Conservation (phyloP, 2,329 filamentous ascomycete species). For the Botrytis medusae region DNA sequence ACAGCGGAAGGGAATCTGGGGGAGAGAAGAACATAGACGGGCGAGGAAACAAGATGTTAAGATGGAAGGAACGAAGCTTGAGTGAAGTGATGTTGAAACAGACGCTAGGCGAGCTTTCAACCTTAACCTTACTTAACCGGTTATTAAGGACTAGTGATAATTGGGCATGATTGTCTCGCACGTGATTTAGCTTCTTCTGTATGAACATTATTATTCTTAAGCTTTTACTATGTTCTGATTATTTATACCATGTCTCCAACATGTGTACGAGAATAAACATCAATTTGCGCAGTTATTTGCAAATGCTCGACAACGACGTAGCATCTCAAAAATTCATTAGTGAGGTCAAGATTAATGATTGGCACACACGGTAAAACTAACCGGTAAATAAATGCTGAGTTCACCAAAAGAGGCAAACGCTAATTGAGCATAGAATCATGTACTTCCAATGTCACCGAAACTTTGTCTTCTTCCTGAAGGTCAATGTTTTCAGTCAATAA, state of each 20-base stretch:
- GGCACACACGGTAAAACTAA: neutral
- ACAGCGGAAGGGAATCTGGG: neutral
- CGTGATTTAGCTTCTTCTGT: neutral
- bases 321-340: neutral
- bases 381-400: neutral
- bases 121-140: conserved; percentile 5
- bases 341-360: conserved; percentile 2
- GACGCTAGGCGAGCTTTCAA: neutral
- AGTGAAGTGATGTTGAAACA: conserved; percentile 11
- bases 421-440: neutral
- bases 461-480: neutral
- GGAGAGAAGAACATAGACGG: neutral
- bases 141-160: neutral
- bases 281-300: neutral
- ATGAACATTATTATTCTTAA: neutral
- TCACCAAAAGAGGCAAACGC: conserved; percentile 3
- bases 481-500: neutral
- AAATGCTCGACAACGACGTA: neutral
- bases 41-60: neutral
- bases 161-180: neutral
- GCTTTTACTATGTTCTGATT: neutral
- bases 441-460: neutral
- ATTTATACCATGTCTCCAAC: neutral
- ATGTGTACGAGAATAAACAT: neutral
- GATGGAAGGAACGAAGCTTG: neutral